A percentile compares a stretch with the other conserved stretches of the same genome.
Evolutionary conservation across 371 early-diverging fungal genomes (phyloP).

Genomic region (Rozella allomycis): DNA sequence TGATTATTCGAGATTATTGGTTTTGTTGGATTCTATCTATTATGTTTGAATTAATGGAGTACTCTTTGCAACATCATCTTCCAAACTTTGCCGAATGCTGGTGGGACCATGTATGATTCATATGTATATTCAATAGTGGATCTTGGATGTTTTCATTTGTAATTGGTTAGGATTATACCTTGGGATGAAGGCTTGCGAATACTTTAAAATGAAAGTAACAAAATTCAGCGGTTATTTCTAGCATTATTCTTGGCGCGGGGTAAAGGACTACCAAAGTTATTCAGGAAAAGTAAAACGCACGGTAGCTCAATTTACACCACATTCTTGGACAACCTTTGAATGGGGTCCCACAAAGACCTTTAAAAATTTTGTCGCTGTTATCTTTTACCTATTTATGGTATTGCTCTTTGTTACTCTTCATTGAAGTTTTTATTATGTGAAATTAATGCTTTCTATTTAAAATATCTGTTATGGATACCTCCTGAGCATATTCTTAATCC

Average conservation of each 20-base stretch:
- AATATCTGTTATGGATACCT: constrained; percentile 80
- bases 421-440: too few species aligned
- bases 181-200: constrained; percentile 90
- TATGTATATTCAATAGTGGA: constrained; percentile 39
- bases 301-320: constrained; percentile 79
- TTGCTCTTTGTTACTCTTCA: constrained; percentile 16
- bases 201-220: constrained; percentile 69
- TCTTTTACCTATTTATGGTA: constrained; percentile 36
- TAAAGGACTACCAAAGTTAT: constrained; percentile 53
- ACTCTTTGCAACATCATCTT: constrained; percentile 79
- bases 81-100: constrained; percentile 95
- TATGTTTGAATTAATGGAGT: constrained; percentile 83
- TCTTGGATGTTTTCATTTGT: constrained; percentile 76
- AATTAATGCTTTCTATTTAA: constrained; percentile 81
- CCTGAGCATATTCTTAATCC: constrained; percentile 64
- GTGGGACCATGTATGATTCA: constrained; percentile 84
- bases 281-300: constrained; percentile 68
- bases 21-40: constrained; percentile 86
- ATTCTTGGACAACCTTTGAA: constrained; percentile 72
- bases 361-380: constrained; percentile 45
- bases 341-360: constrained; percentile 64
- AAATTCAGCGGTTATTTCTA: constrained; percentile 1
- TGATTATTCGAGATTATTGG: constrained; percentile 76
- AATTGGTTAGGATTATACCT: constrained; percentile 82
- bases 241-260: constrained; percentile 75